Evolutionary conservation across 371 early-diverging fungal species (phyloP).

Genomic region (Apophysomyces sp.): DNA sequence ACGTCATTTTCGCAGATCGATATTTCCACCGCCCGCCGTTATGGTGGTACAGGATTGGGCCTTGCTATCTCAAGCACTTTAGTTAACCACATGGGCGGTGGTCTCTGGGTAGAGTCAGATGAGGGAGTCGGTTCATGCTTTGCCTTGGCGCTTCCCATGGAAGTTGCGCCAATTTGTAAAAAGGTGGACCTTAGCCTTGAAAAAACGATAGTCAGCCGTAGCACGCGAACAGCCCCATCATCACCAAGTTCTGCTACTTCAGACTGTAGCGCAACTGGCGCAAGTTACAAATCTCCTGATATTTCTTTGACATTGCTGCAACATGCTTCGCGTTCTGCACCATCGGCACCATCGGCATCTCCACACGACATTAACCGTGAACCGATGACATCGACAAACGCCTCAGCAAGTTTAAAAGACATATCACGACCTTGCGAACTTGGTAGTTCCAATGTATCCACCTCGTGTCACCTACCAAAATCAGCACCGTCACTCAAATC

Average conservation of each 20-base stretch:
- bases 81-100: slow-evolving; percentile 64
- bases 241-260: too few species aligned
- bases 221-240: slow-evolving; percentile 12
- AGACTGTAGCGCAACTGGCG: too few species aligned
- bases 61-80: slow-evolving; percentile 57
- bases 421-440: too few species aligned
- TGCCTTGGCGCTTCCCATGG: slow-evolving; percentile 55
- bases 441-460: too few species aligned
- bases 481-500: background rate
- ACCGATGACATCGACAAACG: too few species aligned
- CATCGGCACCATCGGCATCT: too few species aligned
- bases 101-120: slow-evolving; percentile 63
- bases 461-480: too few species aligned
- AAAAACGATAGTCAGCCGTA: background rate
- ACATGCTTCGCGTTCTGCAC: too few species aligned
- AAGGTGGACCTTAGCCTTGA: background rate
- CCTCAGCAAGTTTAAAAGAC: too few species aligned
- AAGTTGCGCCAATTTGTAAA: slow-evolving; percentile 24
- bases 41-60: slow-evolving; percentile 60
- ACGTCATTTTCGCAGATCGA: slow-evolving; percentile 63
- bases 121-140: slow-evolving; percentile 53
- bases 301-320: too few species aligned
- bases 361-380: too few species aligned
- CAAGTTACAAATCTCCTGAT: too few species aligned
- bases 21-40: slow-evolving; percentile 56